Base-by-base conservation (phyloP, 2,329 filamentous ascomycete genomes). In the Cryphonectria japonica region DNA sequence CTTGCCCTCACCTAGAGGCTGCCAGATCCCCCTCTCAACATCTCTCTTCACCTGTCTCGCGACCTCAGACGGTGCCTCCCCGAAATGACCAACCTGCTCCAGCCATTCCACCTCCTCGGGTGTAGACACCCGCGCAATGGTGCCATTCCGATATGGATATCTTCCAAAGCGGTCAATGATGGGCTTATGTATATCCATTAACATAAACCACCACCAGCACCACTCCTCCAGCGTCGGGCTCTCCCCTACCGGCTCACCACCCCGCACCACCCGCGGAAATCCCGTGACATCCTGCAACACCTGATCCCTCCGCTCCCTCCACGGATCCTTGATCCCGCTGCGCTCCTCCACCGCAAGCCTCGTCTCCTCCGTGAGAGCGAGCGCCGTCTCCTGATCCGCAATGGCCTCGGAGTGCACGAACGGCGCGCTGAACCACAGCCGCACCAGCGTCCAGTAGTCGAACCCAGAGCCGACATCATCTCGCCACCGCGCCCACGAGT, bases 171-270 rank as follows among this genome's bases (percentile, higher is more conserved):
- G 62, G n/a, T 77, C 74, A 19, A 79, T 71, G 14, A 77, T 73
- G 7, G 78, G 76, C 61, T 76, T 74, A 67, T 79, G 78, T 2
- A 76, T 71, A 67, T 79, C 77, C 72, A 79, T 72, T 26, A 79
- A 54, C 73, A 74, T 75, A 32, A 72, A 67, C 57, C 76, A 71
- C 77, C 77, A 79, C 67, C 75, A 78, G 13, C 60, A 64, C 54
- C 60, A 66, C 7, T 37, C 43, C 54, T 66, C 67, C 61, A 66
- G 13, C n/a, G 70, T 66, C 34, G 65, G 52, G 8, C 34, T 52
- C 37, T 72, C 71, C n/a, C 72, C 72, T 29, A 72, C 73, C 32
- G 71, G 74, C 26, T 75, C 75, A 3, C 60, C 66, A 14, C 60
- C 50, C 26, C 74, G 74, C 7, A 71, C 70, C 7, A 52, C 61